phyloP scores from a whole-genome alignment of 1,139 yeast species.

The Candida albicans region DNA sequence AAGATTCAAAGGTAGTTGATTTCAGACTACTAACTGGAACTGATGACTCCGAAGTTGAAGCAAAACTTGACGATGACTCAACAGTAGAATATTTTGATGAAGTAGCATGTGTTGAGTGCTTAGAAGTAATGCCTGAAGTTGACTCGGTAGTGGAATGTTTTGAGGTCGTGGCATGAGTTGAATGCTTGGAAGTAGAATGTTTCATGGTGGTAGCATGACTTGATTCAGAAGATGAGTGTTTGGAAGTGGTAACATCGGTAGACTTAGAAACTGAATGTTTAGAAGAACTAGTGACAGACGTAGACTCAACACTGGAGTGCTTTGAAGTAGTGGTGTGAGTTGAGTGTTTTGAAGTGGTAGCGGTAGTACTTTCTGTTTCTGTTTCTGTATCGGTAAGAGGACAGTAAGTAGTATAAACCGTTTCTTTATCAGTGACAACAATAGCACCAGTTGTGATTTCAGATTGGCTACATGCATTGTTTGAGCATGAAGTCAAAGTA shows the following conservation, averaged over 20 bases:
- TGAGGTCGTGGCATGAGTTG: conserved; percentile 1
- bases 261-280: no score
- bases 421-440: conserved; percentile 24
- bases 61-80: no score
- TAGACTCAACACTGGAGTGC: no score
- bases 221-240: neutral
- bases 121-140: neutral
- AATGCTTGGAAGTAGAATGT: no score
- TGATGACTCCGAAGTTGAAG: no score
- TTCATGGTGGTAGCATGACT: neutral
- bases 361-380: conserved; percentile 3
- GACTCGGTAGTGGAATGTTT: neutral
- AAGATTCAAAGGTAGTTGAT: neutral
- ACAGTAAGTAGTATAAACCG: conserved; percentile 19
- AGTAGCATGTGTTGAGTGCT: no score
- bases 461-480: conserved; percentile 24
- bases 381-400: conserved; percentile 13
- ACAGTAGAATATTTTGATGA: no score
- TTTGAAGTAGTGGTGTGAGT: no score
- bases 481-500: conserved; percentile 22
- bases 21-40: no score
- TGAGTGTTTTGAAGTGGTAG: no score
- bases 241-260: neutral
- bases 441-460: conserved; percentile 38
- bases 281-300: neutral